Base-by-base conservation (phyloP, 306 rosid genomes). In the Ormosia emarginata region DNA sequence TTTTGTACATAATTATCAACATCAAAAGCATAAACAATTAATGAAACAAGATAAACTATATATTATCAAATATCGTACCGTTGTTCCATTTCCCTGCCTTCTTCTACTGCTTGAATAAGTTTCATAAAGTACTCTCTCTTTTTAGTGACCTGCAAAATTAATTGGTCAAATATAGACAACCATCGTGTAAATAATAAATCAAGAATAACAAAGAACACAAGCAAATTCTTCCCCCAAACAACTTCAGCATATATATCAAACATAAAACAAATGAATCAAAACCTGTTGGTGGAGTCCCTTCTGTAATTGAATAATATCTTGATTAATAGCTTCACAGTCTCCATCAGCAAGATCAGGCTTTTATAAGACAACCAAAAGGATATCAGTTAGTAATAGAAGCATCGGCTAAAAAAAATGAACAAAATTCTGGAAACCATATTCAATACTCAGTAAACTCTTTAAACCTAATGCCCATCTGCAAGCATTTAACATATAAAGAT, bases 291-390 rank as follows among this genome's bases (percentile, higher is more conserved):
- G 73, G 73, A 84, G 87, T 70, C 75, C 86, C 83, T 81, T 94
- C 86, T 91, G 91, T 39, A 93, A 79, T 70, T 88, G 87, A 85
- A 88, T 79, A 79, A 94, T 86, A 55, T 91, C 93, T 83, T 77
- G 89, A 87, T 83, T 74, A 82, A 94, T 74, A 77, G 87, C 76
- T 75, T 89, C 94, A 79, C 86, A 88, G 17, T 88, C 98, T 84
- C 94, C 92, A 68, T 91, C 97, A 73, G 90, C 83, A 33, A 94
- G 95, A 84, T 85, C 90, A 63, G 98, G 98, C 98, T 94, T 83
- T 72, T 46, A 87, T 49, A 87, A 87, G 71, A 82, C 71, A 84
- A 36, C 72, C 85, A 81, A 64, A 40, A 30, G 36, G 34, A 15
- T 43, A 81, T 65, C 5, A 70, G 32, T 66, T 66, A 80, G 78